phyloP scores from a whole-genome alignment of 2,329 filamentous ascomycete species.

The Scedosporium aurantiacum region DNA sequence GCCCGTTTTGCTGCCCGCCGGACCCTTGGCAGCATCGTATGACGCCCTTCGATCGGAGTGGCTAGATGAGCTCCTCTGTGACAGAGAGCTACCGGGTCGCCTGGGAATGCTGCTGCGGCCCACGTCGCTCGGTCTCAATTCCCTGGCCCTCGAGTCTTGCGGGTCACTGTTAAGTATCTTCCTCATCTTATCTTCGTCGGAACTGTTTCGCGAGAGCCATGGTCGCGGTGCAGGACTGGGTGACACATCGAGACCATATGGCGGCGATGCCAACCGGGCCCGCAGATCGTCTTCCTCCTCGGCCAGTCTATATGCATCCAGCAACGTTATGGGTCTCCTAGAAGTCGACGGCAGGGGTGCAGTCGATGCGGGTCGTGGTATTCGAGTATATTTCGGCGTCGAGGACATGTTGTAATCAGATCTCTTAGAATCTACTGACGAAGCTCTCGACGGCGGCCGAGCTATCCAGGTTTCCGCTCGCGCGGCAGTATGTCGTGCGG shows the following conservation, averaged over 20 bases:
- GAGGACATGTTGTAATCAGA: background rate
- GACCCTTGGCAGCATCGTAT: conserved; percentile 8
- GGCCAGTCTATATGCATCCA: conserved; percentile 29
- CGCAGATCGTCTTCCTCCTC: conserved; percentile 16
- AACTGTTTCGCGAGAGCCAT: conserved; percentile 25
- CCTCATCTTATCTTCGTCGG: conserved; percentile 20
- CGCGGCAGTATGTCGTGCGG: background rate
- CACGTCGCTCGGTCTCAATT: background rate
- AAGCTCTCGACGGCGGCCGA: background rate
- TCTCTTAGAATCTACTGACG: background rate
- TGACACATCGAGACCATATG: conserved; percentile 27
- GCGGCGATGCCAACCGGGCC: conserved; percentile 3
- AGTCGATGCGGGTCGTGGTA: conserved; percentile 19
- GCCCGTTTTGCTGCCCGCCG: conserved; percentile 16
- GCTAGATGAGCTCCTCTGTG: conserved; percentile 6
- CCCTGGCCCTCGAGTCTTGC: conserved; percentile 17
- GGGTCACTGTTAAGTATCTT: conserved; percentile 18
- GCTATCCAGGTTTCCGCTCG: background rate
- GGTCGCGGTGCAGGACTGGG: conserved; percentile 39
- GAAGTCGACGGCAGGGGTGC: conserved; percentile 9
- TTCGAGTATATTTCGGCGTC: conserved; percentile 20
- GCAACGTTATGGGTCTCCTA: conserved; percentile 24
- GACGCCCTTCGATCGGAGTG: background rate
- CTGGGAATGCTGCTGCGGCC: conserved; percentile 1
- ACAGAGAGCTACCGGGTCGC: conserved; percentile 9